phyloP scores from a whole-genome alignment of 2,329 filamentous ascomycete genomes.

The Pseudogymnoascus sp. region DNA sequence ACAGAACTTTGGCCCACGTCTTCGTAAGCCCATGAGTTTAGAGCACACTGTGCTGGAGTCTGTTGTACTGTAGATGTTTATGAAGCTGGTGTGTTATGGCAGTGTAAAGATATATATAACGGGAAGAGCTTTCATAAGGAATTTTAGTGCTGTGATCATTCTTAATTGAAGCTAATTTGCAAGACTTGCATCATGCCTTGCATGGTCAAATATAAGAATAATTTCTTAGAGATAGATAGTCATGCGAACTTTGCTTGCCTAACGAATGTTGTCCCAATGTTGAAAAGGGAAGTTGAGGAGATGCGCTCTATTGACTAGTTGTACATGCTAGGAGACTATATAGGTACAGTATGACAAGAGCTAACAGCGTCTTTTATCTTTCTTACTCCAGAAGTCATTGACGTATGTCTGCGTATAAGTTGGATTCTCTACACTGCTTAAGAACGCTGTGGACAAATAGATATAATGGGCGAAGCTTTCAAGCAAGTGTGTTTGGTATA shows the following conservation, averaged over 20 bases:
- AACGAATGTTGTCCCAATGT: neutral
- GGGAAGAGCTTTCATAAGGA: neutral
- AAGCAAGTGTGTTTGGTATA: neutral
- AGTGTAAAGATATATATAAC: neutral
- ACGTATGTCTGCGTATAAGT: neutral
- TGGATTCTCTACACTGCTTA: neutral
- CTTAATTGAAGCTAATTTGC: neutral
- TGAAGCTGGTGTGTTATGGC: neutral
- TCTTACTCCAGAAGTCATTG: neutral
- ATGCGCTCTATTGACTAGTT: neutral
- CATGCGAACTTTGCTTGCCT: neutral
- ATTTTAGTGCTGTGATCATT: neutral
- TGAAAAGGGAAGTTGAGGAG: neutral
- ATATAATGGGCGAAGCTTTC: neutral
- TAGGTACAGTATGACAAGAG: neutral
- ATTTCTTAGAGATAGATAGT: neutral
- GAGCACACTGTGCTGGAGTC: neutral
- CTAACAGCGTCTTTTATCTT: neutral
- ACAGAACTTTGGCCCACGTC: slow-evolving; percentile 20
- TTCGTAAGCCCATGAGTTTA: slow-evolving; percentile 15
- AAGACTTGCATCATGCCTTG: neutral
- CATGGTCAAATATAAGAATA: neutral
- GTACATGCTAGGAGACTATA: neutral
- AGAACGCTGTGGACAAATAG: neutral
- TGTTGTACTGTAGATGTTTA: neutral